phyloP scores from a whole-genome alignment of 805 yeast genomes.

The Candida maris region DNA sequence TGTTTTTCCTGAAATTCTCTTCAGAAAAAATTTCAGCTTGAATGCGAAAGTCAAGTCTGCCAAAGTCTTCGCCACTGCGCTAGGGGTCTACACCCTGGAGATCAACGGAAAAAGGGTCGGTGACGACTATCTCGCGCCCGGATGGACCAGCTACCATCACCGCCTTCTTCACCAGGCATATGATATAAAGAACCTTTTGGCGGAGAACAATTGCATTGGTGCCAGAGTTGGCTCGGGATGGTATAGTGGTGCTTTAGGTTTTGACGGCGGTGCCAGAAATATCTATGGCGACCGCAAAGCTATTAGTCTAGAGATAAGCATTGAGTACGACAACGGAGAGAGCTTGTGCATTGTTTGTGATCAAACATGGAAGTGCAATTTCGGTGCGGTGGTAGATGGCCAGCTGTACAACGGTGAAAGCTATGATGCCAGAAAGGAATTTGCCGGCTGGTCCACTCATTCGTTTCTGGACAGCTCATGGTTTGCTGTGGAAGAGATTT shows the following conservation, averaged over 20 bases:
- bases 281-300: conserved; percentile 21
- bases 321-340: conserved; percentile 17
- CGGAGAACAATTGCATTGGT: conserved; percentile 16
- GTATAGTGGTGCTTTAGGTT: conserved; percentile 25
- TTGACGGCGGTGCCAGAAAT: conserved; percentile 23
- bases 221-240: conserved; percentile 26
- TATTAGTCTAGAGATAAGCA: conserved; percentile 17
- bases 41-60: conserved; percentile 4
- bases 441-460: conserved; percentile 14
- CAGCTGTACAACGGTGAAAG: conserved; percentile 26
- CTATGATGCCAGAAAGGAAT: conserved; percentile 21
- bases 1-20: conserved; percentile 10
- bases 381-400: conserved; percentile 19
- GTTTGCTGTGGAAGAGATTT: conserved; percentile 7
- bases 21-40: conserved; percentile 6
- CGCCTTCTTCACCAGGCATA: conserved; percentile 21
- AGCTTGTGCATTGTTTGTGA: conserved; percentile 14
- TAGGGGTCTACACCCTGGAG: conserved; percentile 24
- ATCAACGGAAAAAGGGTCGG: conserved; percentile 22
- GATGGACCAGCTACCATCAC: conserved; percentile 26
- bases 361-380: conserved; percentile 15
- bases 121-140: conserved; percentile 22
- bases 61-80: conserved; percentile 20
- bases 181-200: conserved; percentile 17
- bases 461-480: conserved; percentile 6